phyloP scores from a whole-genome alignment of 1,284 basidiomycete genomes.

The Inonotus hispidus region DNA sequence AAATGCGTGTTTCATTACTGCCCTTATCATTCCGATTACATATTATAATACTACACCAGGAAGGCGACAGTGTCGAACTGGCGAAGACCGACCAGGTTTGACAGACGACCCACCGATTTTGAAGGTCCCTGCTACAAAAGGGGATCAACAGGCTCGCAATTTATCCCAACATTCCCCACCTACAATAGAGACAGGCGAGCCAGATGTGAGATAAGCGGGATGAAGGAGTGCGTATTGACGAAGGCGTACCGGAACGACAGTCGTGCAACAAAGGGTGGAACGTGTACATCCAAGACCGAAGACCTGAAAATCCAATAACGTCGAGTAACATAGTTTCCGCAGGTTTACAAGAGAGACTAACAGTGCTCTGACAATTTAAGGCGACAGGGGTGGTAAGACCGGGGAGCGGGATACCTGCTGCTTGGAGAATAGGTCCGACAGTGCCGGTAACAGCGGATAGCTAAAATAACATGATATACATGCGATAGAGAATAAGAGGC shows the following conservation, averaged over 20 bases:
- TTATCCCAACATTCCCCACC: too few species aligned
- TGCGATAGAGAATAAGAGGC: too few species aligned
- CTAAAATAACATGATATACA: background rate
- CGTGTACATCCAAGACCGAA: constrained; percentile 3
- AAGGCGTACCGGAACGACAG: constrained; percentile 7
- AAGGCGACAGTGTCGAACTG: too few species aligned
- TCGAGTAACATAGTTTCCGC: background rate
- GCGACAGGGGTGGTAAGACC: background rate
- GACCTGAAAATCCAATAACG: background rate
- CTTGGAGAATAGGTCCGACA: constrained; percentile 1
- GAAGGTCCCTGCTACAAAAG: background rate
- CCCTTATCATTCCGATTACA: too few species aligned
- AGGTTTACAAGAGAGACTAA: background rate
- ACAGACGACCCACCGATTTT: too few species aligned
- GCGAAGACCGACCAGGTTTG: too few species aligned
- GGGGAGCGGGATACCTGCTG: constrained; percentile 1
- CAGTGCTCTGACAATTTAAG: background rate
- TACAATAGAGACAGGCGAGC: too few species aligned
- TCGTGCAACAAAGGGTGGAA: background rate
- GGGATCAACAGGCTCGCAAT: background rate
- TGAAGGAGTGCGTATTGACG: background rate
- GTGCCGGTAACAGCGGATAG: background rate
- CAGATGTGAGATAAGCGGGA: background rate
- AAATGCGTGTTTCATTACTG: too few species aligned
- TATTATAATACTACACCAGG: too few species aligned